Percentiles rank a stretch among this genome's conserved stretches.
These are phyloP conservation scores for Lentinula detonsa DNA, from an alignment of 768 basidiomycete genomes.

Conservation along the genomic window DNA sequence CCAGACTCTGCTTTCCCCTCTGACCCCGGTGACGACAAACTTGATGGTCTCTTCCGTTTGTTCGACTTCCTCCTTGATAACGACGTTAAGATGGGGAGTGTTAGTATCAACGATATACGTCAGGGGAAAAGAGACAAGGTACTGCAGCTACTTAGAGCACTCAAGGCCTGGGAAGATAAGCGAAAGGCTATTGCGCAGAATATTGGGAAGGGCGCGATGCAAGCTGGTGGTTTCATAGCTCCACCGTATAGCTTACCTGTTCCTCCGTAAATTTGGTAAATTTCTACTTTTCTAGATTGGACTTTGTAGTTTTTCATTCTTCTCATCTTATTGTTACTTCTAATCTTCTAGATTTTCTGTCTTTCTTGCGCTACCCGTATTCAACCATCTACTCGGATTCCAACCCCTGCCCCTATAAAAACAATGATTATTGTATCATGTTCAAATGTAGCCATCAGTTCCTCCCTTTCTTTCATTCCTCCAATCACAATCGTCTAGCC, in stretches of 20 bases:
- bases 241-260: constrained; percentile 1
- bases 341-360: background rate
- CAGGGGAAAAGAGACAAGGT: constrained; percentile 80
- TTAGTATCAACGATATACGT: constrained; percentile 91
- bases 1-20: constrained; percentile 75
- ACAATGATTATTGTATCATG: background rate
- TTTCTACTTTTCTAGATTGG: background rate
- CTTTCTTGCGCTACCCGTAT: background rate
- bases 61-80: constrained; percentile 93
- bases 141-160: constrained; percentile 66
- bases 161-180: constrained; percentile 81
- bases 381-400: background rate
- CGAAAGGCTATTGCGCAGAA: constrained; percentile 48
- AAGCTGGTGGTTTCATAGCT: constrained; percentile 29
- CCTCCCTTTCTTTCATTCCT: background rate
- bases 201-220: constrained; percentile 35
- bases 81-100: constrained; percentile 84
- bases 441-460: background rate
- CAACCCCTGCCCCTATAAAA: background rate
- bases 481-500: background rate
- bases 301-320: background rate
- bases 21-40: constrained; percentile 64
- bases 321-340: background rate
- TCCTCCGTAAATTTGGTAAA: background rate
- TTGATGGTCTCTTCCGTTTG: constrained; percentile 81